phyloP scores from a whole-genome alignment of 768 basidiomycete species.

The Nidularia sp. region DNA sequence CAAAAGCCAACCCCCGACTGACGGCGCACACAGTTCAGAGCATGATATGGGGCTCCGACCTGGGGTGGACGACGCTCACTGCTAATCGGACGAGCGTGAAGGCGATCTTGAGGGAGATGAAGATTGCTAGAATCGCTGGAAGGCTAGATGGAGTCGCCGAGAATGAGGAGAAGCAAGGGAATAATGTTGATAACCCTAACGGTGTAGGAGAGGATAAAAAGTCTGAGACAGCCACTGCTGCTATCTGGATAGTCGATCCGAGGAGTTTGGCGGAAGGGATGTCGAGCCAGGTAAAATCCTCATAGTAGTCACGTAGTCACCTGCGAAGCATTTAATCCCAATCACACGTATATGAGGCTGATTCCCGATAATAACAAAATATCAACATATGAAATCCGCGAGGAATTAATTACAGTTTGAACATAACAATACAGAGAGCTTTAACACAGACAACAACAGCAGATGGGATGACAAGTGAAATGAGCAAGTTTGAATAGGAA shows the following conservation, averaged over 20 bases:
- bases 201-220: conserved; percentile 13
- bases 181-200: conserved; percentile 7
- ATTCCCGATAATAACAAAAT: too few relatives aligned
- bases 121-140: conserved; percentile 27
- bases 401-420: not conserved
- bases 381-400: not conserved
- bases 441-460: not conserved
- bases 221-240: conserved; percentile 25
- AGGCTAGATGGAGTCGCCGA: conserved; percentile 20
- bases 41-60: conserved; percentile 61
- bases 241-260: conserved; percentile 76
- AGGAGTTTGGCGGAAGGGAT: conserved; percentile 70
- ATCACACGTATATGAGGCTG: too few relatives aligned
- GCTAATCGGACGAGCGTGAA: conserved; percentile 79
- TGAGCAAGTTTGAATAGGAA: conserved; percentile 2
- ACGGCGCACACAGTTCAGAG: conserved; percentile 79
- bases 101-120: conserved; percentile 69
- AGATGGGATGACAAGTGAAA: conserved; percentile 1
- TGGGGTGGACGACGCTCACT: conserved; percentile 84
- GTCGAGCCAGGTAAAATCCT: conserved; percentile 17
- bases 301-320: too few relatives aligned
- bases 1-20: conserved; percentile 51
- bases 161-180: conserved; percentile 3
- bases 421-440: conserved; percentile 7
- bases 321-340: too few relatives aligned